These are phyloP conservation scores for Gomphus bonarii DNA, from an alignment of 1,284 basidiomycete species.

Conservation along the genomic window DNA sequence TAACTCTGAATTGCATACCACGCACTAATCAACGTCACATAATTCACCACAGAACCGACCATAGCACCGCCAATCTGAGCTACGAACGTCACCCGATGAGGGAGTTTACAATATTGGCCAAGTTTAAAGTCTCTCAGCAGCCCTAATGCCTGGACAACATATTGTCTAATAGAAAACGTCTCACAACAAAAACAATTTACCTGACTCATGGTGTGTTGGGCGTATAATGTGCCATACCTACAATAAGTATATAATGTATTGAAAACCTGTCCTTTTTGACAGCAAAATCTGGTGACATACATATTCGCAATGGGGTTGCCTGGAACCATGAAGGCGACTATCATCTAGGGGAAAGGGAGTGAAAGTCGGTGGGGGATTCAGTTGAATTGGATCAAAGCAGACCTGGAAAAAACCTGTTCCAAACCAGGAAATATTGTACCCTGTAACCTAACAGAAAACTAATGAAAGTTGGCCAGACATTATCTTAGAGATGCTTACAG, in stretches of 20 bases:
- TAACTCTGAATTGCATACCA: not conserved
- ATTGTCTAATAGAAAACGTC: constrained; percentile 19
- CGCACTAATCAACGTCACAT: constrained; percentile 17
- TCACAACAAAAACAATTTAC: not conserved
- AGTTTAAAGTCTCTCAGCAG: constrained; percentile 34
- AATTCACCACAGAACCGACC: constrained; percentile 31
- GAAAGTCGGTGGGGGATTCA: not conserved
- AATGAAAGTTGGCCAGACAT: not conserved
- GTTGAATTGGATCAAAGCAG: constrained; percentile 6
- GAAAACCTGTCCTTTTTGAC: not conserved
- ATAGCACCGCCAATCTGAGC: constrained; percentile 46
- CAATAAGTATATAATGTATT: not conserved
- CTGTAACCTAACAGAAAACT: constrained; percentile 8
- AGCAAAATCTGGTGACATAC: constrained; percentile 15
- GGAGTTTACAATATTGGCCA: constrained; percentile 54
- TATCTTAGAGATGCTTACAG: constrained; percentile 27
- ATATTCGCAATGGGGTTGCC: constrained; percentile 27
- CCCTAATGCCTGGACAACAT: constrained; percentile 19
- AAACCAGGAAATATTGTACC: constrained; percentile 21
- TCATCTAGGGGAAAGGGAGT: constrained; percentile 15
- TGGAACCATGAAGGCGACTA: constrained; percentile 22
- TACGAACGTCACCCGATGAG: constrained; percentile 49
- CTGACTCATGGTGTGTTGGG: constrained; percentile 19
- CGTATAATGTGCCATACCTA: constrained; percentile 20
- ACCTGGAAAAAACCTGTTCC: constrained; percentile 23